Evolutionary conservation across 805 yeast genomes (phyloP), one percentile per base, ranked within the genome.

Genomic region (Nakazawaea ishiwadae): DNA sequence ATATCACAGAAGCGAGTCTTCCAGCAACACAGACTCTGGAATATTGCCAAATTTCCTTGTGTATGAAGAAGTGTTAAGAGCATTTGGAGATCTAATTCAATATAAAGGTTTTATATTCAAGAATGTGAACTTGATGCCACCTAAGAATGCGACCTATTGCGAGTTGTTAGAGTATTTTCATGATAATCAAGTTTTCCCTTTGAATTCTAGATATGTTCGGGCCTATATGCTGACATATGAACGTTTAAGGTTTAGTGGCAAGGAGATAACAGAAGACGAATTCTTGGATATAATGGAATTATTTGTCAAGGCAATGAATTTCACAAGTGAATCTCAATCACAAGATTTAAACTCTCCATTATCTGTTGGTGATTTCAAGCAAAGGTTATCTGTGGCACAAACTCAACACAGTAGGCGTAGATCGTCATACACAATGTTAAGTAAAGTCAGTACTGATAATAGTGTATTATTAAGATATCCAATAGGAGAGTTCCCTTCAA

Each of bases 211-310:
- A 16, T 35, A 35, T 9, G 21, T 55, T 4, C 48, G 49, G 5
- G 53, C 63, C 27, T 74, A 73, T 46, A 62, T 79, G 4, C 65
- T 63, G 3, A 57, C 75, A 11, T 89, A 87, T 61, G 96, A 89
- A 49, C 63, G 66, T 37, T 67, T 82, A 28, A 66, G 87, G 45
- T 89, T 79, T 58, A 75, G 91, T 5, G 84, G 85, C 2, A 58
- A 66, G 15, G 68, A 77, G 14, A 75, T 87, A 14, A 59, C 72
- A 1, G 79, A 81, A 48, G 65, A 62, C 4, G 82, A 81, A 31
- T 77, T 89, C 52, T 59, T 75, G 21, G 70, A 65, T 31, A 79
- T 86, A 52, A 74, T 88, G 68, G 68, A 67, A 33, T 50, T 62
- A 4, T 68, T 62, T 5, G 56, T 66, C 7, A 29, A 21, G 27